Evolutionary conservation across 768 basidiomycete genomes (phyloP).

Genomic region (Boletus vinaceobasis): DNA sequence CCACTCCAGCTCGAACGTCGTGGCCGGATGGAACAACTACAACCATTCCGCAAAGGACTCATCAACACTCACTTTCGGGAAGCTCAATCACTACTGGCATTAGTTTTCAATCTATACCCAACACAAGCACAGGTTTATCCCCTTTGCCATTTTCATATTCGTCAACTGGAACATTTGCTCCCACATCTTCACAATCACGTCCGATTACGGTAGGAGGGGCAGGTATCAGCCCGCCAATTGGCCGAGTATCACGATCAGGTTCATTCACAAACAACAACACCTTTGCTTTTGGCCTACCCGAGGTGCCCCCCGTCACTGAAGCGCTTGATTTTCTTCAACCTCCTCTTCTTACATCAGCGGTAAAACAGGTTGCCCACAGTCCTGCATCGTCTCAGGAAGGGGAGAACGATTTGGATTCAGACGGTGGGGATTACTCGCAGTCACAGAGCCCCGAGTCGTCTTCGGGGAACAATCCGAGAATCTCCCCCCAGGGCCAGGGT

Average conservation of each 20-base stretch:
- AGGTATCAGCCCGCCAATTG: constrained; percentile 38
- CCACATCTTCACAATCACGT: constrained; percentile 25
- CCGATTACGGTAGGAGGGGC: constrained; percentile 18
- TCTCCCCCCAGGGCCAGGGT: constrained; percentile 20
- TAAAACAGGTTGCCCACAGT: constrained; percentile 19
- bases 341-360: constrained; percentile 4
- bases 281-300: constrained; percentile 37
- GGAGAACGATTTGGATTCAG: constrained; percentile 47
- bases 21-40: constrained; percentile 29
- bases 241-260: constrained; percentile 56
- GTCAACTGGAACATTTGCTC: constrained; percentile 30
- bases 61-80: constrained; percentile 32
- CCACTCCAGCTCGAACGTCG: constrained; percentile 26
- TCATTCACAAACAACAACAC: constrained; percentile 48
- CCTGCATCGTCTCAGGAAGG: constrained; percentile 46
- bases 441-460: constrained; percentile 32
- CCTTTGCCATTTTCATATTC: constrained; percentile 31
- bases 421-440: constrained; percentile 33
- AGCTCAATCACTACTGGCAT: constrained; percentile 25
- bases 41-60: constrained; percentile 27
- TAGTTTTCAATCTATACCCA: constrained; percentile 34
- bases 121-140: constrained; percentile 26
- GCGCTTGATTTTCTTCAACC: constrained; percentile 32
- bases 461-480: constrained; percentile 22
- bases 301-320: constrained; percentile 22